Base-by-base conservation (phyloP, 352 stramenopile species). In the Globisporangium sylvaticum region DNA sequence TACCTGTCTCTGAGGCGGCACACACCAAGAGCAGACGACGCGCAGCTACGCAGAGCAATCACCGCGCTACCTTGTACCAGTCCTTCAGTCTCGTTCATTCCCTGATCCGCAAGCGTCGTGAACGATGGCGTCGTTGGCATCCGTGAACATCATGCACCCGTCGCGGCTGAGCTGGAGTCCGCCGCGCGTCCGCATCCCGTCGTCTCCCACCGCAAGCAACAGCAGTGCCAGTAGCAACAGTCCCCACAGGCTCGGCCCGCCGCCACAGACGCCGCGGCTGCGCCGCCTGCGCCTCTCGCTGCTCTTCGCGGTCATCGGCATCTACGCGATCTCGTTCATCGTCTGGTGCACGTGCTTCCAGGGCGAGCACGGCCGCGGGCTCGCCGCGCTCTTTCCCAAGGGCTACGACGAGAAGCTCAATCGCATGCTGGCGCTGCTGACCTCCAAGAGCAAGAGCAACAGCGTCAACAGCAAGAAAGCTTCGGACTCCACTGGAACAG, bases 321-420 rank as follows among this genome's bases (percentile, higher is more conserved):
- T 69, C 15, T 73, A 73, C 62, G 62, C 67, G 10, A 7, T 70
- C 32, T 42, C 27, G 10, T 66, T 73, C 56, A 69, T 73, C 20
- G 46, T 70, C 44, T 73, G 64, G 62, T 66, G 62, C 57, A 50
- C 50, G 54, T 62, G 27, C 48, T 60, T 67, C 24, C 37, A 71
- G 10, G 52, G 59, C 14, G 53, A 37, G n/a, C 25, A 42, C 32
- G 46, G 56, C 44, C 25, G 42, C 56, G 64, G 58, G 0, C 46
- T 65, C 25, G 22, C 48, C 1, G 52, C 46, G n/a, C 65, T 70
- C 32, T 62, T 70, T 20, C 57, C 57, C 5, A 65, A 48, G 15
- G 57, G 58, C 31, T 69, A 69, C 48, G 31, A 69, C 44, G 65
- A 69, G 34, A 64, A 62, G 32, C 58, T 65, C 48, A 59, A 71